These are phyloP conservation scores for Oryza punctata DNA, from an alignment of 176 grass and related monocot species.

Conservation along the genomic window DNA sequence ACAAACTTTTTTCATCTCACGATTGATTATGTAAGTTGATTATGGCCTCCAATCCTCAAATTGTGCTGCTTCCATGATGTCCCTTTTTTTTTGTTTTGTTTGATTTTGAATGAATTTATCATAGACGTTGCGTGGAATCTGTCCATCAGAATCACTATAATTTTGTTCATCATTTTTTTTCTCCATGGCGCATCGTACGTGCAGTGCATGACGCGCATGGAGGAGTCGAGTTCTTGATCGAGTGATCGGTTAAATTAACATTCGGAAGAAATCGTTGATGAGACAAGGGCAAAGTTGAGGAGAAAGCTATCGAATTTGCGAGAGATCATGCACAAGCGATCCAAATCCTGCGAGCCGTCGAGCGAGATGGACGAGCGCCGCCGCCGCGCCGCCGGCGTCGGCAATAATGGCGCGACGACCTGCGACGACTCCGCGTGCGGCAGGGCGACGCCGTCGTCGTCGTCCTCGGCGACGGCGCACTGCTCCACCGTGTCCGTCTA, in stretches of 20 bases:
- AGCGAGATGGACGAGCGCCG: conserved; percentile 35
- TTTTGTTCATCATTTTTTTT: neutral
- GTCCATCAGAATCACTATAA: neutral
- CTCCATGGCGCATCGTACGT: neutral
- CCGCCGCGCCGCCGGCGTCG: neutral
- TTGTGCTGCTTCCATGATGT: neutral
- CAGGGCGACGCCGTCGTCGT: conserved; percentile 17
- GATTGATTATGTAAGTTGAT: neutral
- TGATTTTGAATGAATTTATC: neutral
- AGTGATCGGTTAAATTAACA: conserved; percentile 12
- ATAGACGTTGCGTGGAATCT: neutral
- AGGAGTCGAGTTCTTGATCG: conserved; percentile 27
- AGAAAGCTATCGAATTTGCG: neutral
- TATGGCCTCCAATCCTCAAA: neutral
- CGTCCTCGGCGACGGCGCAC: conserved; percentile 45
- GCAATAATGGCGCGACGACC: conserved; percentile 31
- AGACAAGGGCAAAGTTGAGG: no score
- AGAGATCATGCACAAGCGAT: conserved; percentile 41
- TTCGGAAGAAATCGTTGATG: conserved; percentile 17
- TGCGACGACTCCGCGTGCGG: conserved; percentile 47
- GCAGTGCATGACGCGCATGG: conserved; percentile 46
- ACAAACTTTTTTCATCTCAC: neutral
- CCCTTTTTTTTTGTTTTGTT: neutral
- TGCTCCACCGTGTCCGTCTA: conserved; percentile 69
- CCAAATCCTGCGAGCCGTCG: conserved; percentile 51